Evolutionary conservation across 257 asterid species (phyloP).

Genomic region (Solanum commersonii): DNA sequence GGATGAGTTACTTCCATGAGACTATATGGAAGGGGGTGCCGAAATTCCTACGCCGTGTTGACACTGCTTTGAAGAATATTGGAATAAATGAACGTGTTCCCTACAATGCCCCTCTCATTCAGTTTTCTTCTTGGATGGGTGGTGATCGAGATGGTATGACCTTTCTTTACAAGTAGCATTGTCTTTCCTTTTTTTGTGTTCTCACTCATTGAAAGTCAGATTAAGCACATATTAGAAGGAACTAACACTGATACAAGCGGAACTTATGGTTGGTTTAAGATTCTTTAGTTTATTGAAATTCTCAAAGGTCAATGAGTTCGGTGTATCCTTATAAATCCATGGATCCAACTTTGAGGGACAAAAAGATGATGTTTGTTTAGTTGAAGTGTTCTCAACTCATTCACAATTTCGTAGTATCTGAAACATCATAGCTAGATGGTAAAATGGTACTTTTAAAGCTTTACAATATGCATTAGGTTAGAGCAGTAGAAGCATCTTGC

Average conservation of each 20-base stretch:
- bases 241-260: not conserved
- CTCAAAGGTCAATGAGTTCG: not conserved
- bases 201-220: not conserved
- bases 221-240: not conserved
- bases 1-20: constrained; percentile 96
- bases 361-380: not conserved
- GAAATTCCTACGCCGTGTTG: constrained; percentile 78
- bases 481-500: not conserved
- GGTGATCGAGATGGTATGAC: constrained; percentile 90
- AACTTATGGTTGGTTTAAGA: not conserved
- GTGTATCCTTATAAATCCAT: not conserved
- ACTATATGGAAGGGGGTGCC: constrained; percentile 98
- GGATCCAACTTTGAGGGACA: not conserved
- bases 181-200: not conserved
- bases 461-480: not conserved
- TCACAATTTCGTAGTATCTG: not conserved
- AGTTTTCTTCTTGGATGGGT: constrained; percentile 98
- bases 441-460: not conserved
- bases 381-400: not conserved
- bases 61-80: constrained; percentile 89
- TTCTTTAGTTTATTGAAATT: not conserved
- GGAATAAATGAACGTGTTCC: constrained; percentile 94
- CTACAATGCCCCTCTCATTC: constrained; percentile 86
- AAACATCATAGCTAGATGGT: not conserved
- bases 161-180: not conserved